phyloP scores from a whole-genome alignment of 805 yeast genomes.

The Hanseniaspora occidentalis region DNA sequence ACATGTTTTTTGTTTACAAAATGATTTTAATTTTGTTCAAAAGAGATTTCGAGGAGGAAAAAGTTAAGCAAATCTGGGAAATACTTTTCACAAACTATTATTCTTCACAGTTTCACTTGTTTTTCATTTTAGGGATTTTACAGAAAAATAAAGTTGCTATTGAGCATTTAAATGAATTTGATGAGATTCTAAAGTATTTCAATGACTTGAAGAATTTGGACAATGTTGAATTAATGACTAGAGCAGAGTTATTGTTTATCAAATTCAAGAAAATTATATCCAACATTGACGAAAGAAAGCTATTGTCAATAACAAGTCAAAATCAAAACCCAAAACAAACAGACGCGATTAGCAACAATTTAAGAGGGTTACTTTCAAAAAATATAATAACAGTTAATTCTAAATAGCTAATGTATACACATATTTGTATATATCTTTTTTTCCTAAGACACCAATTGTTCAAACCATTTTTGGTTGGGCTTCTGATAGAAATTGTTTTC shows the following conservation, averaged over 20 bases:
- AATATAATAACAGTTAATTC: not conserved
- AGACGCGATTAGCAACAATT: not conserved
- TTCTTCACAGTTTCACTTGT: conserved; percentile 77
- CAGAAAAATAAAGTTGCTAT: conserved; percentile 76
- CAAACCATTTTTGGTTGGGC: not conserved
- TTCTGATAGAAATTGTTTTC: not conserved
- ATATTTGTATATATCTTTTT: too few relatives aligned
- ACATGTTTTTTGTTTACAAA: conserved; percentile 85
- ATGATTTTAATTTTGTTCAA: conserved; percentile 94
- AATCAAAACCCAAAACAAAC: not conserved
- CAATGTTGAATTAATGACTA: conserved; percentile 61
- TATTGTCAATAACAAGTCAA: not conserved
- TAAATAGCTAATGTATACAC: too few relatives aligned
- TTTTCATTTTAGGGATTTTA: conserved; percentile 78
- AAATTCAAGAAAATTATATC: conserved; percentile 68
- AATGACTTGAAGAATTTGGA: conserved; percentile 79
- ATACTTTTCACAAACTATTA: conserved; percentile 79
- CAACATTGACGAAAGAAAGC: not conserved
- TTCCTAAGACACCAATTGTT: not conserved
- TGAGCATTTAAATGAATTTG: conserved; percentile 64
- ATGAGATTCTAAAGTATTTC: conserved; percentile 84
- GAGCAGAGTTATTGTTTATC: conserved; percentile 74
- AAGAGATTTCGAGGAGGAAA: conserved; percentile 74
- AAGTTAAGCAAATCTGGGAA: conserved; percentile 81
- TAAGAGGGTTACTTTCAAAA: not conserved